Conservation (phyloP, 805 yeast species). For the Jamesozyma piceae region DNA sequence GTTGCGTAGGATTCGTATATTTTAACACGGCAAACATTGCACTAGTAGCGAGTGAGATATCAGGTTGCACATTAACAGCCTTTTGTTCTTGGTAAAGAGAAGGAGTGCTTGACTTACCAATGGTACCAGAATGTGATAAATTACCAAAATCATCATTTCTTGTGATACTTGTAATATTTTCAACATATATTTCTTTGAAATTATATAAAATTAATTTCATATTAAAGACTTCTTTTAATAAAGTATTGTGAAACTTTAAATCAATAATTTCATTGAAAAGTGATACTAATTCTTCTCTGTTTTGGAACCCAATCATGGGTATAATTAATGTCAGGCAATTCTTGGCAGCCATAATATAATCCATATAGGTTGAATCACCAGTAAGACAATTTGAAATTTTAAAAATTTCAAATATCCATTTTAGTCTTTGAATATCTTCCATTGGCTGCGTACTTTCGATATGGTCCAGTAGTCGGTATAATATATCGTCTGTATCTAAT, state of each 20-base stretch:
- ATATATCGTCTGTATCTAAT: neutral
- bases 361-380: constrained; percentile 10
- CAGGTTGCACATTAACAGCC: neutral
- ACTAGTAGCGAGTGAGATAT: neutral
- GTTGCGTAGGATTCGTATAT: neutral
- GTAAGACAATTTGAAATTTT: constrained; percentile 8
- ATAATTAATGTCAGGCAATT: neutral
- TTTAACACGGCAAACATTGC: neutral
- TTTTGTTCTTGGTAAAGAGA: neutral
- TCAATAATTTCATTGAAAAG: neutral
- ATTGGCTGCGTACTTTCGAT: constrained; percentile 6
- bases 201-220: neutral
- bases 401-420: constrained; percentile 13
- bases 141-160: neutral
- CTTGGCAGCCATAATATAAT: constrained; percentile 8
- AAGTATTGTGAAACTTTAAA: neutral
- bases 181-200: neutral
- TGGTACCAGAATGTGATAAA: neutral
- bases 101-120: too few species aligned
- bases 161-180: too few species aligned
- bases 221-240: neutral
- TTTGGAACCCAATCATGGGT: neutral
- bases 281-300: neutral
- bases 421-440: constrained; percentile 1
- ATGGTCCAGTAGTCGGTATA: constrained; percentile 8